phyloP scores from a whole-genome alignment of 129 eudicot species.

The Lactuca sativa region DNA sequence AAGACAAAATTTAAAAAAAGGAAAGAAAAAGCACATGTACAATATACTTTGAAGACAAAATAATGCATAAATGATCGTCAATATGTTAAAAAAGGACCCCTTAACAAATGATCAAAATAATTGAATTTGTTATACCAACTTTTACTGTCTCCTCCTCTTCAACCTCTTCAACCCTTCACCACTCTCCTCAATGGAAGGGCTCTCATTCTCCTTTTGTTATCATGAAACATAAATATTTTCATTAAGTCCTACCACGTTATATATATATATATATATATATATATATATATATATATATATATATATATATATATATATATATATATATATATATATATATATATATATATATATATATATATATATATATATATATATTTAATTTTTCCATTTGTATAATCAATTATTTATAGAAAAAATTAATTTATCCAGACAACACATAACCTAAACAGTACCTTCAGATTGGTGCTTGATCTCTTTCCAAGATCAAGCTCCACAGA shows the following conservation, averaged over 20 bases:
- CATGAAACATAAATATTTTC: neutral
- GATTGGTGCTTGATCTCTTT: conserved; percentile 46
- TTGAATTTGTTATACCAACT: conserved; percentile 26
- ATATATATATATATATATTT: too few relatives aligned
- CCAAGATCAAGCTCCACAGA: conserved; percentile 87
- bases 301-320: too few relatives aligned
- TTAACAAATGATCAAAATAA: conserved; percentile 22
- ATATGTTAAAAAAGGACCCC: conserved; percentile 10
- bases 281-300: too few relatives aligned
- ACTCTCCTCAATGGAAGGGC: conserved; percentile 31
- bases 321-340: too few relatives aligned
- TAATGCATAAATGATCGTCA: conserved; percentile 19
- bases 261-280: too few relatives aligned
- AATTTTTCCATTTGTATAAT: too few relatives aligned
- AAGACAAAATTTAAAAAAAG: conserved; percentile 10
- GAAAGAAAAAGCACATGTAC: conserved; percentile 28
- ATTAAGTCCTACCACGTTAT: too few relatives aligned
- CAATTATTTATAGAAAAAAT: too few relatives aligned
- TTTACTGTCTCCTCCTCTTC: conserved; percentile 51
- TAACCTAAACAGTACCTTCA: conserved; percentile 44
- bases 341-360: too few relatives aligned
- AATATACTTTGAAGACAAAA: conserved; percentile 22
- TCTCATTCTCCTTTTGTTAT: conserved; percentile 41
- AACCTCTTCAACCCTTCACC: conserved; percentile 62
- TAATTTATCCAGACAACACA: too few relatives aligned